Base-by-base conservation (phyloP, 73 alveolate species). In the Urostyla sp. region DNA sequence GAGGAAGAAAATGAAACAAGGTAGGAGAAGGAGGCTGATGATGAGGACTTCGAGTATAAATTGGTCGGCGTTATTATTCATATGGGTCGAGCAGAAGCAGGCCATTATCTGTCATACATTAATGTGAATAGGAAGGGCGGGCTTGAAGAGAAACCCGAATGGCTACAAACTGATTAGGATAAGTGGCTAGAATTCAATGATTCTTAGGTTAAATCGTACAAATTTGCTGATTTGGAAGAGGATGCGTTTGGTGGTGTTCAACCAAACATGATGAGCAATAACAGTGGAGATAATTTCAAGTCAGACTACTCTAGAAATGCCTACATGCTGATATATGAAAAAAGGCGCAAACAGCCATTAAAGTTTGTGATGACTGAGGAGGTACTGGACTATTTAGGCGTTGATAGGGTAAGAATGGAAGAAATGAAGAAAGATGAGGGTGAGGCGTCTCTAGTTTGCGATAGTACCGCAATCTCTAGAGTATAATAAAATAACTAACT, bases 251-350 rank as follows among this genome's bases (percentile, higher is more conserved):
- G 98, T 30, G 92, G 91, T 51, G 75, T 69, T 8, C 59, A 59
- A 27, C 56, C 7, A 38, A 8, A 11, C 24, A 53, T 34, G 45
- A 20, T 38, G 43, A 15, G 45, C 0, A 78, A 59, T 1, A 54
- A 36, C 28, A n/a, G 6, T 23, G n/a, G 11, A n/a, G 24, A 85
- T 27, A 86, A 61, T 30, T 1, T 48, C 28, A 44, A 63, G 67
- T 21, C 67, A 3, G 91, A 91, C 31, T 92, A 79, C 61, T 87
- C 94, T 0, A 75, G 87, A 37, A 92, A 93, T 77, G 98, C 98
- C 26, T 94, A 94, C 72, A 87, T 94, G 96, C 85, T 94, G 73
- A 88, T 94, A 38, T 94, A 94, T 79, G 97, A 92, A 72, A 92
- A 87, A 83, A 66, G 89, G 13, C 53, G 60, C 49, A 95, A 95